Conservation (phyloP, 345 rosid species). For the Noccaea caerulescens region DNA sequence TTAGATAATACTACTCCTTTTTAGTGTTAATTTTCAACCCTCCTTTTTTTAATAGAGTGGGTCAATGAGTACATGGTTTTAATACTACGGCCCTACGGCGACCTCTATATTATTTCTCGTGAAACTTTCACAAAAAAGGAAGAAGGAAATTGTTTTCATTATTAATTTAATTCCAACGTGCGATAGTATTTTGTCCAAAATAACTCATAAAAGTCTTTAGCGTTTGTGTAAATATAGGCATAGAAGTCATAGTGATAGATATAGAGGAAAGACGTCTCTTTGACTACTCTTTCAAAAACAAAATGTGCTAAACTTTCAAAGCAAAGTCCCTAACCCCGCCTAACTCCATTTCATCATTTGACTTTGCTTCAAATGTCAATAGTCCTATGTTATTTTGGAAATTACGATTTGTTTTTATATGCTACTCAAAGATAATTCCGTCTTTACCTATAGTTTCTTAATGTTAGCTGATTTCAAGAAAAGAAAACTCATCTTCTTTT, state of each 20-base stretch:
- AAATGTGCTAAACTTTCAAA: conserved; percentile 34
- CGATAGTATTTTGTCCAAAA: conserved; percentile 13
- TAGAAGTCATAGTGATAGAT: conserved; percentile 36
- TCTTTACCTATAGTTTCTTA: conserved; percentile 6
- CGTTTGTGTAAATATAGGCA: conserved; percentile 13
- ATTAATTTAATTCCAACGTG: conserved; percentile 10
- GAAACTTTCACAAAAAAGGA: neutral
- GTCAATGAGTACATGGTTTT: neutral
- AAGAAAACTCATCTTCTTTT: neutral
- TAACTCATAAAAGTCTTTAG: conserved; percentile 16
- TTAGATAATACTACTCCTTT: neutral
- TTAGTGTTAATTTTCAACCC: neutral
- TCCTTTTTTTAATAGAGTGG: conserved; percentile 27
- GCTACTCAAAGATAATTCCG: neutral
- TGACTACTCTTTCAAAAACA: conserved; percentile 36
- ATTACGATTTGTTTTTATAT: neutral
- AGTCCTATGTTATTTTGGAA: conserved; percentile 21
- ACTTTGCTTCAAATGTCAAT: conserved; percentile 42
- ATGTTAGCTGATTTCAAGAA: conserved; percentile 2
- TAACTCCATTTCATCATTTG: conserved; percentile 44
- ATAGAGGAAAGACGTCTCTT: conserved; percentile 45
- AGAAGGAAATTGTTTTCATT: neutral
- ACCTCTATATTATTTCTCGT: neutral
- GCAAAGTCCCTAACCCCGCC: conserved; percentile 44
- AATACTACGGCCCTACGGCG: neutral